Base-by-base conservation (phyloP, 805 yeast genomes). In the Kodamaea fukazawae region DNA sequence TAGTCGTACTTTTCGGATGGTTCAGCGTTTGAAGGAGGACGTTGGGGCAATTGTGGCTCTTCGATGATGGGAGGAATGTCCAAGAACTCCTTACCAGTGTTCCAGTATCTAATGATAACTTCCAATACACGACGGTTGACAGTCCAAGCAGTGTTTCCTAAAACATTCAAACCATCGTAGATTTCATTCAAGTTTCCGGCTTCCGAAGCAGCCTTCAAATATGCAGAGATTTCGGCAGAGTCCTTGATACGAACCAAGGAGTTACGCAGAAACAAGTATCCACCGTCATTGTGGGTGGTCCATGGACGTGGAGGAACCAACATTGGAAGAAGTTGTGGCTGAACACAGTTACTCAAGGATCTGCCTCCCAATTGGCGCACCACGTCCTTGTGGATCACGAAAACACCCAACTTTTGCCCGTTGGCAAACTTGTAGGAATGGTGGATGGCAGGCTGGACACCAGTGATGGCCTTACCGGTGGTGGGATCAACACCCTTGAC, bases 271-370 rank as follows among this genome's bases (percentile, higher is more conserved):
- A 79, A 81, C 43, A 76, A 69, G 54, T 87, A 90, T 0, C 97
- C 99, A 49, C 99, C 99, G 41, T 76, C 76, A 53, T 82, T 80
- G 76, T 82, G 81, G 8, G 79, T 65, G 0, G 79, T 74, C 99
- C 99, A 93, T 4, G 88, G 87, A 40, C 80, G 70, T n/a, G 99
- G 99, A 46, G 79, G 78, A 7, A 86, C 83, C 35, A 93, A 70
- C 99, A 93, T 93, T 7, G 99, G 99, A 38, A 93, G 70, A 45
- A 77, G 72, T 59, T 91, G 97, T 0, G 98, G 96, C 52, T 81
- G 86, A 4, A 85, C 78, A 1, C 85, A 72, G 36, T 83, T 82
- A 16, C 73, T 70, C 5, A 80, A 64, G 25, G 78, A 70, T 38
- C 82, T 89, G 3, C 83, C 79, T 7, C 87, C 81, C 37, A 93